Evolutionary conservation across 176 grass and related monocot species (phyloP), one percentile per base, ranked within the genome.

Genomic region (Saccharum officinarum): DNA sequence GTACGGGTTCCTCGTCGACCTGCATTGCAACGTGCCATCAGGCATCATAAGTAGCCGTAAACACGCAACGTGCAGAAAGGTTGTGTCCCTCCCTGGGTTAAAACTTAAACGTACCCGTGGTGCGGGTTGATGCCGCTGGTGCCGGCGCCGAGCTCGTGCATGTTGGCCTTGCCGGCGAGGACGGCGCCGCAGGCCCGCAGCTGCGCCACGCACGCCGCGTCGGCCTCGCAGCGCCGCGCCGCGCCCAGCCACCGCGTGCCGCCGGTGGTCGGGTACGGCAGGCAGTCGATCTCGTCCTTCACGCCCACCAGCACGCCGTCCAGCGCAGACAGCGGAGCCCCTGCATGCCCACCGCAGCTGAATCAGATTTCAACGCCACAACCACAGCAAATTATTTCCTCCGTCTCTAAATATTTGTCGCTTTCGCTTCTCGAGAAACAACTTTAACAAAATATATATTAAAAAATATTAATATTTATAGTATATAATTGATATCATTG

Each of bases 121-220:
- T 91, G 89, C 0, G 89, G 89, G 75, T 91, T 91, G 89, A 87
- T 91, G 80, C 89, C 89, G 85, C 89, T 91, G 69, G 85, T 80
- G 16, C 89, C 89, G 75, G 97, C 94, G 23, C 97, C 97, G 80
- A 99, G 92, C 83, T 99, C 97, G 77, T 99, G 97, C 97, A 99
- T 96, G 82, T 99, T 99, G 67, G 94, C 88, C 87, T 99, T 99
- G 54, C 94, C 94, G 80, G 90, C 86, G 84, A 99, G 81, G 49
- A 99, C 65, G 74, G 88, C 94, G 73, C 97, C 97, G 88, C 94
- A 97, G 22, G 88, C 81, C 23, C 97, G 87, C 70, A 99, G 83
- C 90, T 92, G 92, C 71, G 88, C 91, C 40, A 99, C 97, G 79
- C 90, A 94, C 63, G 71, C 87, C 14, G 97, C 97, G 79, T 99